Evolutionary conservation across 2,329 filamentous ascomycete genomes (phyloP).

Genomic region (Claviceps spartinae): DNA sequence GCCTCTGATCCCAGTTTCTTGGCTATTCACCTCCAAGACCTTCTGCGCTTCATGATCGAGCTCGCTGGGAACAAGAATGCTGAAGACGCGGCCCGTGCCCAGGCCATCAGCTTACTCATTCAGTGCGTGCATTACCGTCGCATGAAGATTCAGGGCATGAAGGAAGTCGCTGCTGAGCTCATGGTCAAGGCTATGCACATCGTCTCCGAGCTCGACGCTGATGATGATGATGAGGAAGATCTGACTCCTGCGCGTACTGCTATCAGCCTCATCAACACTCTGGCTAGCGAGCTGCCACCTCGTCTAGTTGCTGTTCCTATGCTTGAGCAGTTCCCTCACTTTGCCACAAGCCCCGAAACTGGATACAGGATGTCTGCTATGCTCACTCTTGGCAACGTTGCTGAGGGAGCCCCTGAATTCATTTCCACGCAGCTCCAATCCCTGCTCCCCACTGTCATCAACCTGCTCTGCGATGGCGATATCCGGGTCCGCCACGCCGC

Average conservation of each 20-base stretch:
- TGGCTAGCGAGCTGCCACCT: constrained; percentile 77
- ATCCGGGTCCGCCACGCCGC: constrained; percentile 75
- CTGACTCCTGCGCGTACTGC: constrained; percentile 70
- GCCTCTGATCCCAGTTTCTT: constrained; percentile 79
- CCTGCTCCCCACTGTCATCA: constrained; percentile 74
- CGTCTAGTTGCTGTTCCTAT: constrained; percentile 90
- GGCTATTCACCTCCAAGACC: constrained; percentile 73
- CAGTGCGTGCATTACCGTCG: constrained; percentile 85
- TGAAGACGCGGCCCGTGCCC: constrained; percentile 74
- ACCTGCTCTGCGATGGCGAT: constrained; percentile 73
- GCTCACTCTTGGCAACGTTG: constrained; percentile 80
- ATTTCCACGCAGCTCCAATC: constrained; percentile 82
- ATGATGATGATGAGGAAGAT: constrained; percentile 64
- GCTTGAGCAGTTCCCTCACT: constrained; percentile 71
- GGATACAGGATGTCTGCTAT: constrained; percentile 83
- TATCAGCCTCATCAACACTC: constrained; percentile 75
- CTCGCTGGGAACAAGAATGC: constrained; percentile 63
- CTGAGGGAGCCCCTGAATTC: constrained; percentile 94
- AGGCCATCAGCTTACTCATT: constrained; percentile 87
- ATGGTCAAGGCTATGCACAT: constrained; percentile 82
- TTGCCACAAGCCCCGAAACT: constrained; percentile 60
- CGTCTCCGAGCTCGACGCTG: constrained; percentile 72
- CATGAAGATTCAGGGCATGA: constrained; percentile 86
- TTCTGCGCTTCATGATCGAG: constrained; percentile 88
- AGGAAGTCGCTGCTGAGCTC: constrained; percentile 69